Evolutionary conservation across 2,329 filamentous ascomycete species (phyloP).

Genomic region (Graphilbum sp.): DNA sequence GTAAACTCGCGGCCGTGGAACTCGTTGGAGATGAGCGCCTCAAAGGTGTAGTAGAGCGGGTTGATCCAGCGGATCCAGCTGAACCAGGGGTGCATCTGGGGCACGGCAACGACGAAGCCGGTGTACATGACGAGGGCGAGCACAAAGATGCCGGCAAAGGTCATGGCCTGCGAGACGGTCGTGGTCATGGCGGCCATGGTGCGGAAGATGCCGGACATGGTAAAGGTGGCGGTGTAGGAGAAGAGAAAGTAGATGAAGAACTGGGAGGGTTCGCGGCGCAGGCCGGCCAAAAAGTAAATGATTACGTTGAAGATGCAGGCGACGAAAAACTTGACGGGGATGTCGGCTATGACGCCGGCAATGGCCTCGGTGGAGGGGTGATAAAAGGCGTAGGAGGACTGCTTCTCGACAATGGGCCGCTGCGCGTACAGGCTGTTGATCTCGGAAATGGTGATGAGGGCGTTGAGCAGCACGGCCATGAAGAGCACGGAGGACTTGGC

Average conservation of each 20-base stretch:
- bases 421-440: constrained; percentile 77
- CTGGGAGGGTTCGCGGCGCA: constrained; percentile 53
- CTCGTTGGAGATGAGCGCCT: constrained; percentile 67
- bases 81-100: constrained; percentile 64
- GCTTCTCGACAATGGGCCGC: constrained; percentile 84
- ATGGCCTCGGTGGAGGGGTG: constrained; percentile 81
- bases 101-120: constrained; percentile 46
- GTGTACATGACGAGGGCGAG: constrained; percentile 53
- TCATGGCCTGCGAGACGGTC: constrained; percentile 48
- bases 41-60: constrained; percentile 65
- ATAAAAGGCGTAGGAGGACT: constrained; percentile 71
- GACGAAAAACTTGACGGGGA: constrained; percentile 69
- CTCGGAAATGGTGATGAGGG: constrained; percentile 65
- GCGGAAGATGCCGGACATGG: constrained; percentile 78
- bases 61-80: constrained; percentile 71
- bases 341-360: constrained; percentile 68
- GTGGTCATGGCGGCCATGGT: constrained; percentile 59
- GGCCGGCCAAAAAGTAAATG: constrained; percentile 76
- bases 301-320: constrained; percentile 60
- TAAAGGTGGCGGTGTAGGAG: constrained; percentile 54
- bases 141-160: constrained; percentile 42
- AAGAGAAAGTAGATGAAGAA: constrained; percentile 82
- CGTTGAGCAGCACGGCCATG: constrained; percentile 76
- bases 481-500: constrained; percentile 66
- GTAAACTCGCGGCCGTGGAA: constrained; percentile 49